A percentile compares a stretch with the other conserved stretches of the same genome.
Evolutionary conservation across 225 moss, liverwort and hornwort genomes (phyloP).

Genomic region (Marchantia paleacea): DNA sequence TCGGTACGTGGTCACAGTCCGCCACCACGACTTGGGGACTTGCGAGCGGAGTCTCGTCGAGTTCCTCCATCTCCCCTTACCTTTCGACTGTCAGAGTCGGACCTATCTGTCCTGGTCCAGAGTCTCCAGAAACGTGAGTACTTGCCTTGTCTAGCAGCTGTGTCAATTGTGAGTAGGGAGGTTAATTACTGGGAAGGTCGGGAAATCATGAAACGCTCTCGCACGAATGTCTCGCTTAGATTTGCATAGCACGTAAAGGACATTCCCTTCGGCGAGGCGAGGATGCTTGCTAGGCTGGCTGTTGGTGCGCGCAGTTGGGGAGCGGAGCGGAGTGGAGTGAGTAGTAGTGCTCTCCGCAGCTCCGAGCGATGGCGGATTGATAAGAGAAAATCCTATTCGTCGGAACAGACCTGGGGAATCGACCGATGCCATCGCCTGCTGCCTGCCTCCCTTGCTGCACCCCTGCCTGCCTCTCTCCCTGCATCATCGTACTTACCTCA

Average conservation of each 20-base stretch:
- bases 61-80: background rate
- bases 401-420: too few species aligned
- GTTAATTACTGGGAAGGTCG: background rate
- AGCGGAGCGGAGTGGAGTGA: too few species aligned
- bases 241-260: background rate
- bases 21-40: too few species aligned
- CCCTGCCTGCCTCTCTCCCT: too few species aligned
- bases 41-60: background rate
- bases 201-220: background rate
- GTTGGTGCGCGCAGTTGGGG: too few species aligned
- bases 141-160: background rate
- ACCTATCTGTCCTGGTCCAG: background rate
- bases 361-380: background rate
- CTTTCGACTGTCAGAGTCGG: background rate
- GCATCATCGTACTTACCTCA: background rate
- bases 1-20: too few species aligned
- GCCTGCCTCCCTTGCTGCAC: background rate
- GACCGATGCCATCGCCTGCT: background rate
- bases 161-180: background rate
- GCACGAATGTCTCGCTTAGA: slow-evolving; percentile 3
- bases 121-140: too few species aligned
- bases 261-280: background rate
- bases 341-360: too few species aligned
- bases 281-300: background rate
- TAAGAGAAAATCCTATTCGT: background rate